Conservation (phyloP, 495 filamentous ascomycete genomes). For the Barbatosphaeria neglecta region DNA sequence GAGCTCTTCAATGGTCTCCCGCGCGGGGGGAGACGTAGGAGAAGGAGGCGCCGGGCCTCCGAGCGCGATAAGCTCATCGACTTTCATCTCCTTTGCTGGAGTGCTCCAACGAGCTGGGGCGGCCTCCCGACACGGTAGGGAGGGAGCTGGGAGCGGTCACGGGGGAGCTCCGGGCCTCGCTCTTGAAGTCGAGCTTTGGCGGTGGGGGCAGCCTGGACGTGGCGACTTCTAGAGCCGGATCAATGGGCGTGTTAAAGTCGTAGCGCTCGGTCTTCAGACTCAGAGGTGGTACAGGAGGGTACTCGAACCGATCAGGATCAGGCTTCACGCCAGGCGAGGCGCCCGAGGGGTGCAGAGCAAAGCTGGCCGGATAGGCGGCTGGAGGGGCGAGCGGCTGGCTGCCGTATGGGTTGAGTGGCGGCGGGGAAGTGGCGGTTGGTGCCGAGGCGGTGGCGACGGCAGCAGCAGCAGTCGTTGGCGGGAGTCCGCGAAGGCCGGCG, state of each 20-base stretch:
- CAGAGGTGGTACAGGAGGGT: conserved; percentile 31
- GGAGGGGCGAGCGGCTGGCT: conserved; percentile 17
- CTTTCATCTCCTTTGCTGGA: conserved; percentile 58
- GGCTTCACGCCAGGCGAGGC: conserved; percentile 2
- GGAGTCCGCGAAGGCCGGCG: background rate
- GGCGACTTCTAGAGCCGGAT: conserved; percentile 56
- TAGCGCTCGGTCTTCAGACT: conserved; percentile 51
- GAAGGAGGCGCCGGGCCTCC: conserved; percentile 51
- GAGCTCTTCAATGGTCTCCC: conserved; percentile 53
- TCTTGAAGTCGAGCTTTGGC: background rate
- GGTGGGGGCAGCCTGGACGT: conserved; percentile 7
- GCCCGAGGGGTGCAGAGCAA: conserved; percentile 4
- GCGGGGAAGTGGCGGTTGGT: conserved; percentile 19
- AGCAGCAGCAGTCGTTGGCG: conserved; percentile 1
- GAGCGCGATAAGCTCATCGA: conserved; percentile 63
- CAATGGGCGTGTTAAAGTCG: conserved; percentile 60
- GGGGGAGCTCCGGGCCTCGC: background rate
- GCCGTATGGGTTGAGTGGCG: conserved; percentile 14
- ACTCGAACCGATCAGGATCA: conserved; percentile 21
- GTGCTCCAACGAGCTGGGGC: conserved; percentile 33
- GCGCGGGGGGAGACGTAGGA: conserved; percentile 40
- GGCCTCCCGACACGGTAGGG: conserved; percentile 8
- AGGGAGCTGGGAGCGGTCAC: background rate
- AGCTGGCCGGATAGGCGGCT: background rate
- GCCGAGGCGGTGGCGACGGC: conserved; percentile 9